These are phyloP conservation scores for Penicillium paneum DNA, from an alignment of 2,329 filamentous ascomycete species.

Conservation along the genomic window DNA sequence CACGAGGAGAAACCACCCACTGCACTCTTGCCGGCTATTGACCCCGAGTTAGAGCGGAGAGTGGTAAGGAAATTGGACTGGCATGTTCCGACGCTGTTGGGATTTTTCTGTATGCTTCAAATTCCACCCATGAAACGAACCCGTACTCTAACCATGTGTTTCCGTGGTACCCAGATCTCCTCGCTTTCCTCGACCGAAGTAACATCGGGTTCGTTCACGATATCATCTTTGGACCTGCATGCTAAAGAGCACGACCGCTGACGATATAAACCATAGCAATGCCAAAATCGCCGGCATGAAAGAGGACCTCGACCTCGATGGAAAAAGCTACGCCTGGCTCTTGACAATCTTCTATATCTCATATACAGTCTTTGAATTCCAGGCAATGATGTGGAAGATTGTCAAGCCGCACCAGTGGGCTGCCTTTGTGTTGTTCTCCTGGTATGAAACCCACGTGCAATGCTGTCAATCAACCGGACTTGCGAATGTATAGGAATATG, in stretches of 20 bases:
- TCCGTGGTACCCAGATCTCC: slow-evolving; percentile 36
- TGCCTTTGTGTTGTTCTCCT: slow-evolving; percentile 42
- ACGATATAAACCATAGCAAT: slow-evolving; percentile 40
- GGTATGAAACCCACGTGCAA: slow-evolving; percentile 29
- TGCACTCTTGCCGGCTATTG: slow-evolving; percentile 22
- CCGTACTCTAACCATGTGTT: background rate
- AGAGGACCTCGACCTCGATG: slow-evolving; percentile 48
- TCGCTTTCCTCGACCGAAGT: slow-evolving; percentile 50
- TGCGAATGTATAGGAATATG: slow-evolving; percentile 12
- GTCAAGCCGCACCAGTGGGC: slow-evolving; percentile 44
- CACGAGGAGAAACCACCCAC: slow-evolving; percentile 24
- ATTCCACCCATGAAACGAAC: background rate
- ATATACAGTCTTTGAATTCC: slow-evolving; percentile 45
- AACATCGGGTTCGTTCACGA: slow-evolving; percentile 47
- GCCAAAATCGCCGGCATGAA: slow-evolving; percentile 55
- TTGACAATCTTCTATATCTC: slow-evolving; percentile 54
- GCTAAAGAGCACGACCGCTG: background rate
- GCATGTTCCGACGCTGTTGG: slow-evolving; percentile 36
- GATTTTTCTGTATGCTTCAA: slow-evolving; percentile 38
- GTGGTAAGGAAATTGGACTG: slow-evolving; percentile 39
- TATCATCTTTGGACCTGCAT: background rate
- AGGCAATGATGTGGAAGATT: slow-evolving; percentile 47
- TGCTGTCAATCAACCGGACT: slow-evolving; percentile 14
- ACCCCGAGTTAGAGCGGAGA: slow-evolving; percentile 35
- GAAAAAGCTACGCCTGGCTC: slow-evolving; percentile 50